phyloP scores from a whole-genome alignment of 176 grass and related monocot genomes.

The Phragmites australis region DNA sequence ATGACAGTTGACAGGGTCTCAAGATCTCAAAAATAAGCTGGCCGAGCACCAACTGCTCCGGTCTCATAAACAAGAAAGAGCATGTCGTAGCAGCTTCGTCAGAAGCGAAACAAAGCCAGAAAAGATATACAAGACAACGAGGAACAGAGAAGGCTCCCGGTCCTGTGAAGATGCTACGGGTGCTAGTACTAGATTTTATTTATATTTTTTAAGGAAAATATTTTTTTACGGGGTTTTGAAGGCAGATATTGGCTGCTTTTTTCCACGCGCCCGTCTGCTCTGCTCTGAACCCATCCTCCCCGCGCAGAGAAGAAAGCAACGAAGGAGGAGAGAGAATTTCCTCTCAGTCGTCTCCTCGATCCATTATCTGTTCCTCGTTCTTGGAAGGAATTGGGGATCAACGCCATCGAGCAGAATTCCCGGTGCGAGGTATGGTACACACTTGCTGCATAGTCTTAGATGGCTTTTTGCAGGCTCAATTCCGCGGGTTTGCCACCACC shows the following conservation, averaged over 20 bases:
- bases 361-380: neutral
- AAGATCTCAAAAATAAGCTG: neutral
- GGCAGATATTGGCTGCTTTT: constrained; percentile 16
- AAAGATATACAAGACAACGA: neutral
- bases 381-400: neutral
- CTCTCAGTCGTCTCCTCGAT: neutral
- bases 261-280: constrained; percentile 51
- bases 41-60: neutral
- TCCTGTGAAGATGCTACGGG: neutral
- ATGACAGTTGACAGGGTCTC: constrained; percentile 6
- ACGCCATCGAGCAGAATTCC: neutral
- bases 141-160: neutral
- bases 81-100: neutral
- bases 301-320: neutral
- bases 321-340: neutral
- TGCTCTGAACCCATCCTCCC: neutral
- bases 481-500: neutral
- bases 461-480: neutral
- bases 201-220: neutral
- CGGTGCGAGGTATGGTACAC: constrained; percentile 28
- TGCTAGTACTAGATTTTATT: neutral
- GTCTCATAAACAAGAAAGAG: neutral
- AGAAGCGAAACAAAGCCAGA: neutral
- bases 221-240: neutral
- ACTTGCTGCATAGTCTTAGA: neutral